Conservation (phyloP, 257 asterid genomes). For the Ophiorrhiza pumila region DNA sequence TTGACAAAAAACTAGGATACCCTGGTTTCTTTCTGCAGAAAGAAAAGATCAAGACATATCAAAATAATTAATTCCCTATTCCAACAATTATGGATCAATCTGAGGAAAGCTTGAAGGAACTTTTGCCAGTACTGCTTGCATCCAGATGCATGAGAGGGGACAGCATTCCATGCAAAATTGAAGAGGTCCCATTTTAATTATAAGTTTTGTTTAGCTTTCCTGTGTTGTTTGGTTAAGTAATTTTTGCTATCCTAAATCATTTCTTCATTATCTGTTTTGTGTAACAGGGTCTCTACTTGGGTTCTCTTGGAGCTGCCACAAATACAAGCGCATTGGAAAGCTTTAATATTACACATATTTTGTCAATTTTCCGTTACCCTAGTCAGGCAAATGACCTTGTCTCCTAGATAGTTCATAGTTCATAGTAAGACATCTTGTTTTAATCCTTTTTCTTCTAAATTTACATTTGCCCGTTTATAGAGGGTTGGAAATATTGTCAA, state of each 20-base stretch:
- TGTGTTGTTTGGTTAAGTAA: neutral
- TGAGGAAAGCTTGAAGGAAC: constrained; percentile 28
- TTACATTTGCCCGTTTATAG: neutral
- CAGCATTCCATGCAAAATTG: constrained; percentile 64
- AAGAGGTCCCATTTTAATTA: constrained; percentile 69
- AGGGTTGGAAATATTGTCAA: neutral
- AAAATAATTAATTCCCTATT: neutral
- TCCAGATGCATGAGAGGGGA: constrained; percentile 43
- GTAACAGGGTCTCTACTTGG: constrained; percentile 79
- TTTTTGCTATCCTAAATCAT: neutral
- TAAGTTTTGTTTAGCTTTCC: neutral
- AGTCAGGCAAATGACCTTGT: constrained; percentile 55
- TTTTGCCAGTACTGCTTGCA: constrained; percentile 38
- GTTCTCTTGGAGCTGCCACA: constrained; percentile 87
- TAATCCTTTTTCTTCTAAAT: neutral
- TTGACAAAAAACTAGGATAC: neutral
- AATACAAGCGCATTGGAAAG: constrained; percentile 48
- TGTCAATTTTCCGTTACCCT: constrained; percentile 53
- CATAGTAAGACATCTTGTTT: constrained; percentile 33
- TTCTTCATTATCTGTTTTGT: no score
- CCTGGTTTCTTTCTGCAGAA: neutral
- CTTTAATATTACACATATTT: constrained; percentile 64
- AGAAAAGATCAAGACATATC: neutral
- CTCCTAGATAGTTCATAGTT: constrained; percentile 63
- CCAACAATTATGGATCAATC: no score